phyloP scores from a whole-genome alignment of 164 flowering plant species.

The Hamamelis virginiana region DNA sequence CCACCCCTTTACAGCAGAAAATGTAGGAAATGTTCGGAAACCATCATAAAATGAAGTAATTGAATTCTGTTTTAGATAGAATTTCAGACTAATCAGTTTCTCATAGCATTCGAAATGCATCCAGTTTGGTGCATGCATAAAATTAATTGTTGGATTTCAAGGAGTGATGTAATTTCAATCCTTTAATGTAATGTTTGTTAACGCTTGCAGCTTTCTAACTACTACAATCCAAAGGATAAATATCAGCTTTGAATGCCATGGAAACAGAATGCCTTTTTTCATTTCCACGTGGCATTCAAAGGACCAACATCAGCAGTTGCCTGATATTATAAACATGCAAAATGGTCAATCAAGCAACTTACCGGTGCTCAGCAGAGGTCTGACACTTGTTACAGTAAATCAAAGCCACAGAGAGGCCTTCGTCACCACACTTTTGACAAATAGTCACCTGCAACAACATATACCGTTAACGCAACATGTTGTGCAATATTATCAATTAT shows the following conservation, averaged over 20 bases:
- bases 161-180: neutral
- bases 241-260: neutral
- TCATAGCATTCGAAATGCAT: neutral
- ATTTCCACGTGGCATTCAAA: neutral
- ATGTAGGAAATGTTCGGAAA: neutral
- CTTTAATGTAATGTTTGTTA: neutral
- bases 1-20: neutral
- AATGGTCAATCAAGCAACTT: constrained; percentile 1
- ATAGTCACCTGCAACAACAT: constrained; percentile 21
- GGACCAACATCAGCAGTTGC: neutral
- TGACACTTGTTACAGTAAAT: constrained; percentile 29
- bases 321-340: neutral
- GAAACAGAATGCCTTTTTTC: neutral
- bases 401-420: constrained; percentile 24
- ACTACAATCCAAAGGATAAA: neutral
- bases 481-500: neutral
- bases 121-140: neutral
- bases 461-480: neutral
- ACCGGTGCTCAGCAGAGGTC: constrained; percentile 32
- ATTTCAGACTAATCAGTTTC: neutral
- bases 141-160: neutral
- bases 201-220: neutral
- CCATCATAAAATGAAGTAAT: neutral
- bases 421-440: constrained; percentile 39
- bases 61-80: neutral